Evolutionary conservation across 495 filamentous ascomycete species (phyloP).

Genomic region (Copromyces sp.): DNA sequence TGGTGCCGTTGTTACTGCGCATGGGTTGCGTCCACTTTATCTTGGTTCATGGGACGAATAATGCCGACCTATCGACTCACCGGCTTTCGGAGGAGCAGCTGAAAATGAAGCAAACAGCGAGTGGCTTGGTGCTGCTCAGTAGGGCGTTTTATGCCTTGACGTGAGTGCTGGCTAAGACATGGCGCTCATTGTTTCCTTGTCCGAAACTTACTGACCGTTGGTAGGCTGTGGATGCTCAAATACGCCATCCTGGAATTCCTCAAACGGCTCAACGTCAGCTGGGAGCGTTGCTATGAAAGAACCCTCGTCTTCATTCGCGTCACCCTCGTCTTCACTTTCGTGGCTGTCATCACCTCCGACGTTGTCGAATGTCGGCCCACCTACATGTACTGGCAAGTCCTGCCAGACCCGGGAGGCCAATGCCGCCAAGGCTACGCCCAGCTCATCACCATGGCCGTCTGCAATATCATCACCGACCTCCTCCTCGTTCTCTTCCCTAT

Average conservation of each 20-base stretch:
- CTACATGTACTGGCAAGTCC: slow-evolving; percentile 79
- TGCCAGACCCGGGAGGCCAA: slow-evolving; percentile 73
- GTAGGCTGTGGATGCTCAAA: slow-evolving; percentile 86
- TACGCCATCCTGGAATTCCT: slow-evolving; percentile 85
- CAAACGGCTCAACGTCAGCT: slow-evolving; percentile 62
- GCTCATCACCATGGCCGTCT: slow-evolving; percentile 75
- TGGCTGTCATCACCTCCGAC: slow-evolving; percentile 69
- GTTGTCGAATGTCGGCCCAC: slow-evolving; percentile 82
- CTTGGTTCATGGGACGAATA: slow-evolving; percentile 81
- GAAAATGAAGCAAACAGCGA: slow-evolving; percentile 45
- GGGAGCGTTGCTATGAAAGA: slow-evolving; percentile 59
- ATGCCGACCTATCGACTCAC: slow-evolving; percentile 39
- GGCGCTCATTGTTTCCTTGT: background rate
- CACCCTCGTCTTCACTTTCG: slow-evolving; percentile 64
- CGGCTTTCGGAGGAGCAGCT: slow-evolving; percentile 38
- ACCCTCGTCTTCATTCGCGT: slow-evolving; percentile 60
- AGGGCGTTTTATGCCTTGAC: slow-evolving; percentile 60
- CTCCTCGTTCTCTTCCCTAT: slow-evolving; percentile 81
- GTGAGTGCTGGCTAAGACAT: slow-evolving; percentile 26
- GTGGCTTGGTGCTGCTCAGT: slow-evolving; percentile 53
- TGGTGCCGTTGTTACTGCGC: slow-evolving; percentile 69
- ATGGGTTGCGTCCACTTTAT: slow-evolving; percentile 85
- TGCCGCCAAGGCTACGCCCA: slow-evolving; percentile 81
- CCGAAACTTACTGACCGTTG: background rate
- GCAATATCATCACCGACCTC: slow-evolving; percentile 81